Evolutionary conservation across 257 asterid species (phyloP), one percentile per base, ranked within the genome.

Genomic region (Dorcoceras hygrometricum): DNA sequence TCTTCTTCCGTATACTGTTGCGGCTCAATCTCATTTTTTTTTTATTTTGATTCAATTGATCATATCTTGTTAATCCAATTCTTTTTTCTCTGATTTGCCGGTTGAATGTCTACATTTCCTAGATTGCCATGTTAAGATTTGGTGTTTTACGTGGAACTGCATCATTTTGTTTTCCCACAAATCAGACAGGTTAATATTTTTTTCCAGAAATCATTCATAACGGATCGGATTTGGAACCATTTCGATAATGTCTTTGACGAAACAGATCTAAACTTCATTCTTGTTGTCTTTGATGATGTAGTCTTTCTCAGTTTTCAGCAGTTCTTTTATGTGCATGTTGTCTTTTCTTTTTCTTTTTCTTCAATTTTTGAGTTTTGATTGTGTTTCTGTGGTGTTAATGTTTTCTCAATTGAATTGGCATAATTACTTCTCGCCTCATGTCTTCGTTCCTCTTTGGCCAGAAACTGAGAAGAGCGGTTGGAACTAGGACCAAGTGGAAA

Each of bases 121-220:
- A n/a, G 26, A 73, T 66, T 53, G 51, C 16, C 59, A 19, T 58
- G 25, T 18, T 8, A 48, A 16, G 16, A 19, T 78, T 48, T 8
- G 46, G 18, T 65, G 23, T 9, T 48, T 23, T 57, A 25, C 11
- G 31, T 64, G 65, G 63, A 27, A 61, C n/a, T 69, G 34, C 59
- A 65, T 69, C 27, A 32, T 34, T 55, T 68, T 63, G 26, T 73
- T 70, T 34, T 1, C 50, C n/a, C 4, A 65, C 48, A 59, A 51
- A 22, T 67, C 70, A 58, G 60, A 48, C 53, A 20, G 67, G 26
- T 8, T 23, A 23, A 59, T 11, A 10, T 29, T 65, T 60, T 57
- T 68, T 11, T 20, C 63, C 68, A 63, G 73, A 76, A 80, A 76
- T 60, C 61, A n/a, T 23, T 24, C n/a, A 5, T 11, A 5, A 48